Evolutionary conservation across 2,329 filamentous ascomycete genomes (phyloP), one percentile per base, ranked within the genome.

Genomic region (Aspergillus ruber): DNA sequence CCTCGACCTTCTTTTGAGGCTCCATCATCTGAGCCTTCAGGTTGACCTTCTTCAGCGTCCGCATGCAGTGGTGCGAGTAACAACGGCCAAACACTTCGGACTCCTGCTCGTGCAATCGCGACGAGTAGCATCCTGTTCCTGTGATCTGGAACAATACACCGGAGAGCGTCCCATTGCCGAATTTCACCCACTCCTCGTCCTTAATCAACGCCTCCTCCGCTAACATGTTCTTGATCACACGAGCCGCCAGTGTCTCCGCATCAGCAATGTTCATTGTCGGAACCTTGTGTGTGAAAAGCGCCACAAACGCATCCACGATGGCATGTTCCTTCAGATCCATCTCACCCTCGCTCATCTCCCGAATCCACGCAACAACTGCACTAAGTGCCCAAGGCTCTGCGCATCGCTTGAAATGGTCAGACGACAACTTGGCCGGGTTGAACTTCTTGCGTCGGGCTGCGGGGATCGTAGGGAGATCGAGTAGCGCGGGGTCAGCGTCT

Each of bases 211-310:
- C 88, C 35, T 84, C 85, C 7, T 85, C 82, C 20, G 81, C 78
- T 55, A 91, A 80, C 88, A 98, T 93, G 42, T 84, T 81, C 46
- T 82, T 76, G 2, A 95, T 83, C 0, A 95, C 87, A 36, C 82
- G 82, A 49, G 81, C 80, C 52, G 88, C 88, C 44, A 98, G 75
- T 1, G 84, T 85, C 65, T 98, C 93, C 0, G 93, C 93, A 74
- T 98, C 94, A 5, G 91, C 90, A 38, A 93, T 91, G 59, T 98
- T 97, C 89, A 98, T 96, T 0, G 90, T 98, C 0, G 93, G 90
- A 0, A 98, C 90, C 68, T 96, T 97, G 69, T 88, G 81, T 1
- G 88, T 95, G 66, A 98, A 97, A 6, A 98, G 75, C 25, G 84
- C 86, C 38, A 95, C 84, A 38, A 98, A 77, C 2, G 88, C 90